Evolutionary conservation across 192 early-diverging fungal genomes (phyloP).

Genomic region (Podila verticillata): DNA sequence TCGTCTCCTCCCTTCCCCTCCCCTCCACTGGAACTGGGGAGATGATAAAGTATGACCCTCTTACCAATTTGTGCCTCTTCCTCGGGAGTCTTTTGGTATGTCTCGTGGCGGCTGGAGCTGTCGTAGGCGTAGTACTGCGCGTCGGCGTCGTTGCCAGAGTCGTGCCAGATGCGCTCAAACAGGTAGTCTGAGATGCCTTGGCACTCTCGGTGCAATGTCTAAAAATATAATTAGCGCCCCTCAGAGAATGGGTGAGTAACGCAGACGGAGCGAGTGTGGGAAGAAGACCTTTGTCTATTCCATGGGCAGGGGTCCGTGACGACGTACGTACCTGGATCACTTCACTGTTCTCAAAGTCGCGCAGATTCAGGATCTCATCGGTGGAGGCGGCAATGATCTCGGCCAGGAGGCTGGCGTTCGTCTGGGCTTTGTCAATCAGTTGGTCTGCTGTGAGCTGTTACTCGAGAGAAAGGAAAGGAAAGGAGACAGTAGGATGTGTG

Average conservation of each 20-base stretch:
- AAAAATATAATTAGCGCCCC: not conserved
- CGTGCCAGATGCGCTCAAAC: conserved; percentile 35
- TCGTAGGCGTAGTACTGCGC: conserved; percentile 6
- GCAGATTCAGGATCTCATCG: conserved; percentile 12
- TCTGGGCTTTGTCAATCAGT: conserved; percentile 35
- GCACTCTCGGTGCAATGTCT: conserved; percentile 32
- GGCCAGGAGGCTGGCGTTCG: conserved; percentile 26
- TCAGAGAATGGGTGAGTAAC: too few relatives aligned
- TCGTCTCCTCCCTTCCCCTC: too few relatives aligned
- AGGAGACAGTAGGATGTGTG: not conserved
- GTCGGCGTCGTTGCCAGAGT: conserved; percentile 12
- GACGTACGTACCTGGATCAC: conserved; percentile 38
- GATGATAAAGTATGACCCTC: not conserved
- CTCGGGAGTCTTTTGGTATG: conserved; percentile 21
- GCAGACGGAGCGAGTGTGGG: too few relatives aligned
- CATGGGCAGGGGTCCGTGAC: too few relatives aligned
- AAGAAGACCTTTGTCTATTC: too few relatives aligned
- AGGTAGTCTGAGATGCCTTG: conserved; percentile 45
- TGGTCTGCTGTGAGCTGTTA: conserved; percentile 21
- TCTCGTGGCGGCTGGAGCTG: conserved; percentile 1
- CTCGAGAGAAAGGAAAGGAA: not conserved
- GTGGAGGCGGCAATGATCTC: conserved; percentile 25
- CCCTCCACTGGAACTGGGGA: too few relatives aligned
- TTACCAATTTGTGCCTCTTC: conserved; percentile 48
- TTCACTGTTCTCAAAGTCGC: conserved; percentile 22